A percentile compares a stretch with the other conserved stretches of the same genome.
phyloP scores from a whole-genome alignment of 768 basidiomycete genomes.

The Russula foetens region DNA sequence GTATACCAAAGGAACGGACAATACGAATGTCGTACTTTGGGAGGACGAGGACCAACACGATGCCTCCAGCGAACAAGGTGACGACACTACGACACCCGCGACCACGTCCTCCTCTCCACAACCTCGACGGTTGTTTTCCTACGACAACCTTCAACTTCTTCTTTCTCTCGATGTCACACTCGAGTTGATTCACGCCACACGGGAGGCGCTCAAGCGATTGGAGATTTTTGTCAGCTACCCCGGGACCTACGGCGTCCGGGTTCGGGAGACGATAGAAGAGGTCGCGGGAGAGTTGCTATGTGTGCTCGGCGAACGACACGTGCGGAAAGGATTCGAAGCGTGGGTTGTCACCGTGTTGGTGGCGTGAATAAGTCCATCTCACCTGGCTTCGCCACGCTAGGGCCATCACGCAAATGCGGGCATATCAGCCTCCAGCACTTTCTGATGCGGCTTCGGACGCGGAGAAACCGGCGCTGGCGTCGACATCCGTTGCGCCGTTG shows the following conservation, averaged over 20 bases:
- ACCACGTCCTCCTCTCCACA: constrained; percentile 22
- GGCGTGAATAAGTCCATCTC: neutral
- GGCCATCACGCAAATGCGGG: constrained; percentile 81
- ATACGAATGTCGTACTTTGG: constrained; percentile 13
- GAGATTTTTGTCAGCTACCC: constrained; percentile 89
- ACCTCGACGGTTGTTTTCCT: constrained; percentile 18
- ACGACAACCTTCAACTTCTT: constrained; percentile 70
- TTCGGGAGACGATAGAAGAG: constrained; percentile 91
- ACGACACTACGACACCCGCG: constrained; percentile 14
- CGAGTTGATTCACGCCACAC: constrained; percentile 87
- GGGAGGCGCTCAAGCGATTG: constrained; percentile 85
- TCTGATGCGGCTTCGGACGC: constrained; percentile 44
- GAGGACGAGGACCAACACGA: constrained; percentile 14
- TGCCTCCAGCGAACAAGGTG: constrained; percentile 4
- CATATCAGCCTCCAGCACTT: constrained; percentile 82
- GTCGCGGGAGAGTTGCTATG: constrained; percentile 80
- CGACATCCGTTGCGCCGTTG: constrained; percentile 65
- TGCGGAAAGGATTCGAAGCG: constrained; percentile 64
- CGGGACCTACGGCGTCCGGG: constrained; percentile 76
- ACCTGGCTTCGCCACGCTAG: constrained; percentile 31
- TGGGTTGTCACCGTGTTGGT: constrained; percentile 5
- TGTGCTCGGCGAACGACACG: constrained; percentile 69
- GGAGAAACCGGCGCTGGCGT: constrained; percentile 33
- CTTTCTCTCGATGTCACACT: constrained; percentile 89
- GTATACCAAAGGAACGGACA: constrained; percentile 13